These are phyloP conservation scores for Fusarium sp. DNA, from an alignment of 2,329 filamentous ascomycete species.

Conservation along the genomic window DNA sequence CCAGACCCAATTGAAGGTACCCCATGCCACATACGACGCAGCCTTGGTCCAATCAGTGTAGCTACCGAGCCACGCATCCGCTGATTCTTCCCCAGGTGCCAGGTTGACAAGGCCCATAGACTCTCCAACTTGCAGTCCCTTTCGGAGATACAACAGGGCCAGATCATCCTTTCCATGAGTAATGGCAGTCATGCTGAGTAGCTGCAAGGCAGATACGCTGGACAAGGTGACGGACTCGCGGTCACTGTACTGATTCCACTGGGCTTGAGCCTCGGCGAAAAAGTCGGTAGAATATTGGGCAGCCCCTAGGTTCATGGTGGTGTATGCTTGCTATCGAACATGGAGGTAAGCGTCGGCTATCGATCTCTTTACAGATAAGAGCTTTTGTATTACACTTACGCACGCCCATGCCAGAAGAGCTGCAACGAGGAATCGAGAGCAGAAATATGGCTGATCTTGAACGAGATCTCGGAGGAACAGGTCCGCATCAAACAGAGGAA, in stretches of 20 bases:
- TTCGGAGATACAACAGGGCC: not conserved
- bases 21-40: slow-evolving; percentile 8
- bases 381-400: not conserved
- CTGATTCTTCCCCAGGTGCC: no score
- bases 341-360: no score
- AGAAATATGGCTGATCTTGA: slow-evolving; percentile 2
- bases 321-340: slow-evolving; percentile 1
- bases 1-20: not conserved
- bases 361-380: no score
- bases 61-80: not conserved
- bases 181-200: slow-evolving; percentile 1
- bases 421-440: not conserved
- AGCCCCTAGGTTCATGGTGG: not conserved
- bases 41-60: slow-evolving; percentile 7
- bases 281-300: not conserved
- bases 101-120: slow-evolving; percentile 6
- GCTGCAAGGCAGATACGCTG: not conserved
- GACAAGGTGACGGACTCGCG: not conserved
- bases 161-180: not conserved
- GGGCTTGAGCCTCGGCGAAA: not conserved
- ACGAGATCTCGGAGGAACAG: not conserved
- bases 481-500: not conserved
- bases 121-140: not conserved
- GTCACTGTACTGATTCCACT: not conserved
- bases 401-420: slow-evolving; percentile 1